Percentiles rank a stretch among this genome's conserved stretches.
Conservation (phyloP, 1,284 basidiomycete species). For the Ceratobasidium sp. region DNA sequence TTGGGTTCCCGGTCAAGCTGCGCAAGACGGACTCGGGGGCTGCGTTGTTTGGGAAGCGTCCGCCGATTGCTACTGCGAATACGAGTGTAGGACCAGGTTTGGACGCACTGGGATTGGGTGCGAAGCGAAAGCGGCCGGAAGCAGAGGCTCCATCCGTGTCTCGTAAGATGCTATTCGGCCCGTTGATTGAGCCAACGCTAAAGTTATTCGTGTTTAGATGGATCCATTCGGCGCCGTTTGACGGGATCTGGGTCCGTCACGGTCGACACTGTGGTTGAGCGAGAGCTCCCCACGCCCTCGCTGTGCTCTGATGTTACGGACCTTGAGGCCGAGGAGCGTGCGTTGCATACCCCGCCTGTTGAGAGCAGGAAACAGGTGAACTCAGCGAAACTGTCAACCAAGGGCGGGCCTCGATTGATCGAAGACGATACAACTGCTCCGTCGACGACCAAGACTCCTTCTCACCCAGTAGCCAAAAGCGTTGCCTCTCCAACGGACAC, state of each 20-base stretch:
- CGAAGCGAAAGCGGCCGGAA: conserved; percentile 12
- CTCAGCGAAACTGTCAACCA: too few relatives aligned
- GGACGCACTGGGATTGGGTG: background rate
- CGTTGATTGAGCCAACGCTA: too few relatives aligned
- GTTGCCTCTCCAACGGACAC: background rate
- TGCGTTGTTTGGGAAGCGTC: conserved; percentile 17
- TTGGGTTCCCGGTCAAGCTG: conserved; percentile 21
- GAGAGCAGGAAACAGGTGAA: conserved; percentile 4
- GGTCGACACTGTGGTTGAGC: background rate
- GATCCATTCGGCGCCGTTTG: background rate
- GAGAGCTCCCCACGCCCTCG: conserved; percentile 15
- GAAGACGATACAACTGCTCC: background rate
- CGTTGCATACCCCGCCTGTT: conserved; percentile 20
- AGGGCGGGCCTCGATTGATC: too few relatives aligned
- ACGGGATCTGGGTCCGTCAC: background rate
- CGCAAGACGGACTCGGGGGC: conserved; percentile 23
- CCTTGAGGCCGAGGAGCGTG: conserved; percentile 9
- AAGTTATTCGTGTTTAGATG: background rate
- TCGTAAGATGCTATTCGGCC: too few relatives aligned
- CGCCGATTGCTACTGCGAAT: background rate
- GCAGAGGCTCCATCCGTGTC: background rate
- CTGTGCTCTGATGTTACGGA: conserved; percentile 30
- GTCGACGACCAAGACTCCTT: too few relatives aligned
- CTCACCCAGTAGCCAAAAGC: background rate
- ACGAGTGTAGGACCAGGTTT: background rate